Evolutionary conservation across 306 rosid genomes (phyloP), one percentile per base, ranked within the genome.

Genomic region (Sophora flavescens): DNA sequence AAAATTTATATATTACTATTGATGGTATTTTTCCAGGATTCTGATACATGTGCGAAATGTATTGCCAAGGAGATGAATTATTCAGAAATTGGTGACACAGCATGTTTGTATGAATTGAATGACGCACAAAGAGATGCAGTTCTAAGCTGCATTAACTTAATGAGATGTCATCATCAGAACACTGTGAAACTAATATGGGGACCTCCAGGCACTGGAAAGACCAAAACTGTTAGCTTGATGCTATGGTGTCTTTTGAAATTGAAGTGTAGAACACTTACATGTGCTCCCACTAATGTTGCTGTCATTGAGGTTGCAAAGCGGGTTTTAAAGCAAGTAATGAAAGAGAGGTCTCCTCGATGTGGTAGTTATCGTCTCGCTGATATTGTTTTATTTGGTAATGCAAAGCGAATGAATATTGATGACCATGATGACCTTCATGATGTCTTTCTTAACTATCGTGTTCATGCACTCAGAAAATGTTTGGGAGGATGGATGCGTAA

Each of bases 341-440:
- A 26, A 3, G 30, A 57, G 2, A 50, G 32, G 17, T 63, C 82
- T 4, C 44, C 79, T 3, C 44, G 64, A 6, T 36, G 60, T 38
- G 51, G 41, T 5, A 26, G 17, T 13, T 72, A 81, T 39, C 81
- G 75, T 18, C 71, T 84, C 15, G 88, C 85, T 17, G 85, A 84
- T 18, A 73, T 72, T 41, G 67, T 84, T 62, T 59, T 84, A 44
- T 44, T 44, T 90, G 92, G 96, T 92, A 90, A 83, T 90, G 96
- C 4, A 13, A 33, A 69, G 59, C 26, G 76, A 17, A 70, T 84
- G 84, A 80, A 70, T 53, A 41, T 84, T 26, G 45, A 32, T 13
- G 58, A 47, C 17, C 5, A 12, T 9, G 61, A 66, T 22, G 74
- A 84, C 3, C 83, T 80, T 36, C 57, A 15, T 17, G 65, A 67